Evolutionary conservation across 2,329 filamentous ascomycete genomes (phyloP).

Genomic region (Lachnellula occidentalis): DNA sequence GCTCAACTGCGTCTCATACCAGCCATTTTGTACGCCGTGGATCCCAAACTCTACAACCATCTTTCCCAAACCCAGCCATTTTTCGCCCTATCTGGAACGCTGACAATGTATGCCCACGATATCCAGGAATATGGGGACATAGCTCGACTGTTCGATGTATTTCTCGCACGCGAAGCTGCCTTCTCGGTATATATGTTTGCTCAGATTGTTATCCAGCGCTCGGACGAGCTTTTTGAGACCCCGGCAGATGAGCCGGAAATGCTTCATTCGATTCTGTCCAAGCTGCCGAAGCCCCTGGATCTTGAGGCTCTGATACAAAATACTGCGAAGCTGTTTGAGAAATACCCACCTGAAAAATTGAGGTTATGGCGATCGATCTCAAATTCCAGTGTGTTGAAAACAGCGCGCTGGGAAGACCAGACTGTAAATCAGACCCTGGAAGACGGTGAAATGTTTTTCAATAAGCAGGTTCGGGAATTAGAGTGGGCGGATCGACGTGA

Average conservation of each 20-base stretch:
- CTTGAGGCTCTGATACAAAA: slow-evolving; percentile 69
- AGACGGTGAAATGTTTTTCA: slow-evolving; percentile 64
- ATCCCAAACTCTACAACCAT: slow-evolving; percentile 67
- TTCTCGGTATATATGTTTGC: slow-evolving; percentile 90
- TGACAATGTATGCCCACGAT: slow-evolving; percentile 96
- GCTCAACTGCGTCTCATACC: slow-evolving; percentile 84
- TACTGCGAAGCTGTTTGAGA: slow-evolving; percentile 57
- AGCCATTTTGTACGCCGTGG: slow-evolving; percentile 67
- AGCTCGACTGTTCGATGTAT: slow-evolving; percentile 83
- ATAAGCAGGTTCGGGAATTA: slow-evolving; percentile 68
- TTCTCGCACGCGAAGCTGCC: slow-evolving; percentile 81
- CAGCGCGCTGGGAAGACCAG: slow-evolving; percentile 52
- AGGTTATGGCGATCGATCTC: slow-evolving; percentile 70
- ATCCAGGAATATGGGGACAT: slow-evolving; percentile 87
- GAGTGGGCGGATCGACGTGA: slow-evolving; percentile 55
- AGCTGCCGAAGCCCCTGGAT: slow-evolving; percentile 75
- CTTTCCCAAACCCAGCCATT: slow-evolving; percentile 77
- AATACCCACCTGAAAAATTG: slow-evolving; percentile 67
- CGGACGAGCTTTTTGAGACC: slow-evolving; percentile 81
- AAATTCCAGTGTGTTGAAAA: slow-evolving; percentile 76
- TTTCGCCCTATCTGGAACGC: slow-evolving; percentile 86
- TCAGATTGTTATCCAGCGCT: slow-evolving; percentile 75
- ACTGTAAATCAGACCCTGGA: slow-evolving; percentile 52
- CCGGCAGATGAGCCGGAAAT: slow-evolving; percentile 82
- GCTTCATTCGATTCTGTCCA: slow-evolving; percentile 81